phyloP scores from a whole-genome alignment of 257 asterid species.

The Apocynum venetum region DNA sequence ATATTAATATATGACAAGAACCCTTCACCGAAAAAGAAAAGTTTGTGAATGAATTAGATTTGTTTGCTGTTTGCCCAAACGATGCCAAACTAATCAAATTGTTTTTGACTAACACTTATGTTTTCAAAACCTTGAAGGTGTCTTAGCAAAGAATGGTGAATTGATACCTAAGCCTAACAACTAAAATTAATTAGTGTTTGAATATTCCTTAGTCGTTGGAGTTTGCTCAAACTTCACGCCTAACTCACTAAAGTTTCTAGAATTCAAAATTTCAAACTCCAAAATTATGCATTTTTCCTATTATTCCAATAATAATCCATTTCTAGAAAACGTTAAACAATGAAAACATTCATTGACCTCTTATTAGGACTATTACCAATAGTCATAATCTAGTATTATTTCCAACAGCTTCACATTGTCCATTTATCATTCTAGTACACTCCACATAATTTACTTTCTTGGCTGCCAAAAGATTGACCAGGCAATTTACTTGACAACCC shows the following conservation, averaged over 20 bases:
- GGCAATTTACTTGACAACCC: not conserved
- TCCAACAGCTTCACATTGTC: not conserved
- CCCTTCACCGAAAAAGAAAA: not conserved
- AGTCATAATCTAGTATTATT: not conserved
- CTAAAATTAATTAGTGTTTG: not conserved
- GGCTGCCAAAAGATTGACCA: not conserved
- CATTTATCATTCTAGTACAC: not conserved
- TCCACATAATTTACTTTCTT: not conserved
- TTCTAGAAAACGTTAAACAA: not conserved
- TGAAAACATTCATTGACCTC: not conserved
- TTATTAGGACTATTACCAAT: not conserved
- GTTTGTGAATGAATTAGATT: too few relatives aligned
- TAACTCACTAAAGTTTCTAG: not conserved
- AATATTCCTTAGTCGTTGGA: conserved; percentile 7
- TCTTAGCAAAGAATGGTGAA: not conserved
- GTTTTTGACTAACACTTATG: not conserved
- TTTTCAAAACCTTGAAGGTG: not conserved
- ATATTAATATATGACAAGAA: not conserved
- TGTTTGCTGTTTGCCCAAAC: not conserved
- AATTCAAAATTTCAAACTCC: not conserved
- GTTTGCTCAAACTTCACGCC: conserved; percentile 10
- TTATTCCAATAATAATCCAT: not conserved
- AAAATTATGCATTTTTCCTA: not conserved
- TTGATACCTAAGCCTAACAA: not conserved
- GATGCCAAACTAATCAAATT: conserved; percentile 7